phyloP scores from a whole-genome alignment of 495 filamentous ascomycete genomes.

The Thermothielavioides terrestris region DNA sequence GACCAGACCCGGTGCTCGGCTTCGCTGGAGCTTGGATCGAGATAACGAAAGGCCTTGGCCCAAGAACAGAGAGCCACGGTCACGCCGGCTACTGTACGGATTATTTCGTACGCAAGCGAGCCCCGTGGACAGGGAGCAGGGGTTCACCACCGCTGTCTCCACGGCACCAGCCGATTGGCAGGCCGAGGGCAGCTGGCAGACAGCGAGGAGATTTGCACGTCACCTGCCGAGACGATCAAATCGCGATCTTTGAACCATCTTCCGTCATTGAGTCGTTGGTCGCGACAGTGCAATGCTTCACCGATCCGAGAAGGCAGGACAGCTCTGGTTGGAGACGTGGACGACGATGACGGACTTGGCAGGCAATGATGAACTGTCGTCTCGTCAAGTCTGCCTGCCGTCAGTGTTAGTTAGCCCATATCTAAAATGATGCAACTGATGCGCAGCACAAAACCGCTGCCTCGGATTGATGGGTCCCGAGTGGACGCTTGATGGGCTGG shows the following conservation, averaged over 20 bases:
- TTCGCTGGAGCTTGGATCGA: constrained; percentile 1
- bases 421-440: too few species aligned
- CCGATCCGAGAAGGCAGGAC: too few species aligned
- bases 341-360: too few species aligned
- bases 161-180: not conserved
- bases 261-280: constrained; percentile 22
- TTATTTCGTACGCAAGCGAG: constrained; percentile 7
- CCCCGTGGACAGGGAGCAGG: constrained; percentile 11
- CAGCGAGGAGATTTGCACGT: not conserved
- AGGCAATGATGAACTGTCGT: too few species aligned
- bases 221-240: not conserved
- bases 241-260: constrained; percentile 24
- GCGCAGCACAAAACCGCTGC: too few species aligned
- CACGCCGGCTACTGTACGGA: not conserved
- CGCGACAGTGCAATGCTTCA: constrained; percentile 3
- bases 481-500: too few species aligned
- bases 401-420: too few species aligned
- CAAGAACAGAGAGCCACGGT: not conserved
- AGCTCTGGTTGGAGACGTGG: too few species aligned
- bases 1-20: not conserved
- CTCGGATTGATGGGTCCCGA: too few species aligned
- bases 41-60: not conserved
- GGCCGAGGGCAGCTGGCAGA: not conserved
- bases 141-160: not conserved
- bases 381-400: too few species aligned